Conservation (phyloP, 2,329 filamentous ascomycete genomes). For the Aspergillus fischeri region DNA sequence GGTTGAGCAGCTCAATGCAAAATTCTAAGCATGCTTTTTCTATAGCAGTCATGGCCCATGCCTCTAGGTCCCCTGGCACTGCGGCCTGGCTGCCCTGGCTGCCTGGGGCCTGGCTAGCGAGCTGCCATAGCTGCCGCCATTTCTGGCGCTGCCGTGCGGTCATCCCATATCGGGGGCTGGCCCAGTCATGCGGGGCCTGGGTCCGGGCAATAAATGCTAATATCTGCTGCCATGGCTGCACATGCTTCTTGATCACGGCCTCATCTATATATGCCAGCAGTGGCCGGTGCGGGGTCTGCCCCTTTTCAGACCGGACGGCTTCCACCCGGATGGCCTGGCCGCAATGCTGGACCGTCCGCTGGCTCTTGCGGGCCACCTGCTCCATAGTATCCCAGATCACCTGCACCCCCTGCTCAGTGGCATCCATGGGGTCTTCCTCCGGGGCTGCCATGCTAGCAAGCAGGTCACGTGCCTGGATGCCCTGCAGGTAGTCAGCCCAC, state of each 20-base stretch:
- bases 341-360: not conserved
- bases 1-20: too few relatives aligned
- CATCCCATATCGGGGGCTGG: not conserved
- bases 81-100: too few relatives aligned
- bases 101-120: too few relatives aligned
- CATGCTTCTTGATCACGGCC: not conserved
- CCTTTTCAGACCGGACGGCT: not conserved
- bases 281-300: not conserved
- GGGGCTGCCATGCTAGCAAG: too few relatives aligned
- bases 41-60: not conserved
- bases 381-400: not conserved
- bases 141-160: not conserved
- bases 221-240: conserved; percentile 1
- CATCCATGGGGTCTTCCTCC: too few relatives aligned
- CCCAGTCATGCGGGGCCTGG: not conserved
- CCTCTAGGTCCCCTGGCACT: not conserved
- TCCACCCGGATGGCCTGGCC: not conserved
- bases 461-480: too few relatives aligned
- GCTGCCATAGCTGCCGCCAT: not conserved
- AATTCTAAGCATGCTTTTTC: not conserved
- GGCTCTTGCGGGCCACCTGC: not conserved
- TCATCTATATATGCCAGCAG: conserved; percentile 1
- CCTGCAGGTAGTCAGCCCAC: too few relatives aligned
- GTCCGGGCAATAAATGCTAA: conserved; percentile 2
- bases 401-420: too few relatives aligned